Conservation (phyloP, 2,329 filamentous ascomycete species). For the Epichloe hybrida region DNA sequence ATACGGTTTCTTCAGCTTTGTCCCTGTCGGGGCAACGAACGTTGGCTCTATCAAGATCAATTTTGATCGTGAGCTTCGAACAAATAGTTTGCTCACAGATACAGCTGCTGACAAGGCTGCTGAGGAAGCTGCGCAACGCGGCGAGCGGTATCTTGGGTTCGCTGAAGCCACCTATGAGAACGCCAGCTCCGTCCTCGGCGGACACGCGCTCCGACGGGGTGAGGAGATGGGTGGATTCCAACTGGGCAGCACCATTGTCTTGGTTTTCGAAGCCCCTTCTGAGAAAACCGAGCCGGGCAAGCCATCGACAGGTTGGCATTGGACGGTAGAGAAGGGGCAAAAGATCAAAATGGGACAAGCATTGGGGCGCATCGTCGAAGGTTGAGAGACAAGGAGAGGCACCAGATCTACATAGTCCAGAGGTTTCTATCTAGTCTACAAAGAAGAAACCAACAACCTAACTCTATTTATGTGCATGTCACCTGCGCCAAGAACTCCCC, state of each 20-base stretch:
- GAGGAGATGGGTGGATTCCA: constrained; percentile 99
- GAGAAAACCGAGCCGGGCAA: constrained; percentile 39
- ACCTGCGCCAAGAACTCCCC: background rate
- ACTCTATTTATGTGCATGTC: too few species aligned
- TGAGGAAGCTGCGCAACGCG: constrained; percentile 58
- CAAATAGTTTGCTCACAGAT: constrained; percentile 84
- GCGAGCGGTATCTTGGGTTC: constrained; percentile 80
- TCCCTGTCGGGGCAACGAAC: constrained; percentile 91
- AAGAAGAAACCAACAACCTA: too few species aligned
- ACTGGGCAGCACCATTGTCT: constrained; percentile 83
- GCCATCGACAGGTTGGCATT: constrained; percentile 60
- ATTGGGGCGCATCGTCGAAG: constrained; percentile 58
- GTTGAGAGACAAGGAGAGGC: constrained; percentile 12
- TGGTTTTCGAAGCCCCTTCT: constrained; percentile 87
- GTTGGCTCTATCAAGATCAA: constrained; percentile 95
- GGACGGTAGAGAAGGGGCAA: constrained; percentile 78
- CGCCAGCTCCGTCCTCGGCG: constrained; percentile 64
- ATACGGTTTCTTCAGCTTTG: constrained; percentile 94
- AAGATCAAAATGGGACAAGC: constrained; percentile 81
- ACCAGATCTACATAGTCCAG: background rate
- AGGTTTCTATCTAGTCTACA: background rate
- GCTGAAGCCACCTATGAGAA: constrained; percentile 78
- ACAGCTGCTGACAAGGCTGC: constrained; percentile 81
- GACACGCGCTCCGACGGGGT: constrained; percentile 70
- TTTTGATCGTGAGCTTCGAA: constrained; percentile 86